These are phyloP conservation scores for Lactifluus rugatus DNA, from an alignment of 768 basidiomycete genomes.

Conservation along the genomic window DNA sequence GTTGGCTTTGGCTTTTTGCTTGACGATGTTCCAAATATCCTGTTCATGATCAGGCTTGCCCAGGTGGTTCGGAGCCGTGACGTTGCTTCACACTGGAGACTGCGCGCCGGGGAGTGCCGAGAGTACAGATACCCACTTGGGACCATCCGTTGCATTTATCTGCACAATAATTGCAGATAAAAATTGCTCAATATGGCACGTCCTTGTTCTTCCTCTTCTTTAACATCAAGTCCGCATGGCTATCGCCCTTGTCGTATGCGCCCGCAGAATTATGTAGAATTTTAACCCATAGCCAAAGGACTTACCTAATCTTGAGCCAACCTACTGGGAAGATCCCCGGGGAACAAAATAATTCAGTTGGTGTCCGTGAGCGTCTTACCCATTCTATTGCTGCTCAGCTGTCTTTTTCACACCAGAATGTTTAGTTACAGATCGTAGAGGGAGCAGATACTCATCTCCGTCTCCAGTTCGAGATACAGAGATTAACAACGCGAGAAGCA, in stretches of 20 bases:
- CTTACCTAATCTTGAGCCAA: conserved; percentile 10
- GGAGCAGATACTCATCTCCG: background rate
- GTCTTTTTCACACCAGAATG: background rate
- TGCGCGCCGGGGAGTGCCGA: conserved; percentile 1
- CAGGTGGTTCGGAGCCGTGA: background rate
- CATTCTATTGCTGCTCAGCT: background rate
- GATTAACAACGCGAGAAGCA: background rate
- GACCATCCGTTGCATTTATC: background rate
- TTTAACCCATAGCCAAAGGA: too few relatives aligned
- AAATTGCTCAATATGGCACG: background rate
- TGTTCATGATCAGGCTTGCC: conserved; percentile 53
- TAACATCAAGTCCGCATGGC: background rate
- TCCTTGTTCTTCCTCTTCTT: background rate
- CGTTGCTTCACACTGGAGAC: background rate
- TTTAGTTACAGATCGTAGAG: background rate
- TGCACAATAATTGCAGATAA: background rate
- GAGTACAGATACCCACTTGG: background rate
- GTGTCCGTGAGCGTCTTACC: background rate
- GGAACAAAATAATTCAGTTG: background rate
- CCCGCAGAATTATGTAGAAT: background rate
- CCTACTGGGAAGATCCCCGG: background rate
- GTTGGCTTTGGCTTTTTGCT: conserved; percentile 77
- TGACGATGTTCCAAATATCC: conserved; percentile 69
- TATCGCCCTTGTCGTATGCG: background rate
- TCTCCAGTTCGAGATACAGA: background rate